Base-by-base conservation (phyloP, 2,329 filamentous ascomycete genomes). In the Pyrenophora teres region DNA sequence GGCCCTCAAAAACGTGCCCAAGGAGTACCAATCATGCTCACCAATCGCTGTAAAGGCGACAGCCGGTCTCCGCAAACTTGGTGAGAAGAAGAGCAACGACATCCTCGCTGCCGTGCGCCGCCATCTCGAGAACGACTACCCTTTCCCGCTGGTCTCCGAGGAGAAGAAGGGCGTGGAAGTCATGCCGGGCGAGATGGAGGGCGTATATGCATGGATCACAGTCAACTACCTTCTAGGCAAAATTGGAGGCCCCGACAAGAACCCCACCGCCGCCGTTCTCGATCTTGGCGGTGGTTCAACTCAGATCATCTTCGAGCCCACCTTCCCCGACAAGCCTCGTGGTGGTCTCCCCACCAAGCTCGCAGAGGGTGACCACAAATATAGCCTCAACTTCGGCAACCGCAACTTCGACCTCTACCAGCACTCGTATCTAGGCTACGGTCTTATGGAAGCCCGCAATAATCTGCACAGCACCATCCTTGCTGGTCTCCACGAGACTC, bases 141-240 rank as follows among this genome's bases (percentile, higher is more conserved):
- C 94, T 10, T 99, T 99, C 83, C 92, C 94, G 0, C 90, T 99
- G 36, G 89, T 99, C 49, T 88, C 90, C 10, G 83, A 86, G 59
- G 90, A 91, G 67, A 87, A 93, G 63, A 86, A 89, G 48, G 94
- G 95, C 50, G 91, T 99, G 23, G 85, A 92, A 57, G 95, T 99
- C 74, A 99, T 99, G 94, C 92, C 96, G 67, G 94, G 94, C 57
- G 92, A 90, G 43, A 90, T 97, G 69, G 94, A 99, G 78, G 94
- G 94, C 71, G 93, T 99, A 25, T 99, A 96, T 71, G 95, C 94
- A 46, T 99, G 94, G 94, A 96, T 99, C 74, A 99, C 94, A 6
- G 94, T 92, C 62, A 99, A 99, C 81, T 99, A 99, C 76, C 87
- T 99, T 35, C 85, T 99, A 19, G 93, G 93, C 68, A 97, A 97